Evolutionary conservation across 2,329 filamentous ascomycete species (phyloP), one percentile per base, ranked within the genome.

Genomic region (Davidsoniella eucalypti): DNA sequence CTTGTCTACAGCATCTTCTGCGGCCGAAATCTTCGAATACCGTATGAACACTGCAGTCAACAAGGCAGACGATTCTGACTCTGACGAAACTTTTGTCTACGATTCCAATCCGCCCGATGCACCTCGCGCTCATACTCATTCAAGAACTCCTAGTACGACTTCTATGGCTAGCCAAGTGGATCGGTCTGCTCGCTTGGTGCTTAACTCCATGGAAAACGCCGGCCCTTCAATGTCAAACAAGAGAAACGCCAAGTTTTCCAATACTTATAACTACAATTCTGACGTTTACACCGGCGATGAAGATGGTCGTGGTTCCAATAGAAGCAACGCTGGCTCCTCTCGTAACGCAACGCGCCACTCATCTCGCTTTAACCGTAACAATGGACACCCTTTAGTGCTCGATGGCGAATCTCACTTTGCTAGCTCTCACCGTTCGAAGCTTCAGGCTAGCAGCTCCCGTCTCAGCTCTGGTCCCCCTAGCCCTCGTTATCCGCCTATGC

Each of bases 61-160:
- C 62, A 88, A 96, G 64, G 87, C 87, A 42, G 85, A 95, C 63
- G 94, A 90, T 10, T 95, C 90, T 5, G 92, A 98, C 63, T 96
- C 90, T 1, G 92, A 95, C 60, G 92, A 96, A 65, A 96, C 92
- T 0, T 98, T 96, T 64, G 92, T 98, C 14, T 98, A 98, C 66
- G 92, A 98, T 64, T 96, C 92, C 23, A 98, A 98, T 60, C 92
- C 90, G 8, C 84, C 86, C 47, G 79, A 83, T 56, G 65, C 61
- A 46, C 75, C 75, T n/a, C 76, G 78, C 55, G 77, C 87, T 54
- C 87, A 90, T 64, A 90, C 96, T 65, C 90, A 96, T 65, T 96
- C 90, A 17, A 79, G 92, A 55, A 98, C 92, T 1, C 92, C 92
- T 5, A 96, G 88, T 64, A 84, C 87, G 41, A 93, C 90, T 3